These are phyloP conservation scores for Fusarium sublunatum DNA, from an alignment of 2,329 filamentous ascomycete genomes.

Conservation along the genomic window DNA sequence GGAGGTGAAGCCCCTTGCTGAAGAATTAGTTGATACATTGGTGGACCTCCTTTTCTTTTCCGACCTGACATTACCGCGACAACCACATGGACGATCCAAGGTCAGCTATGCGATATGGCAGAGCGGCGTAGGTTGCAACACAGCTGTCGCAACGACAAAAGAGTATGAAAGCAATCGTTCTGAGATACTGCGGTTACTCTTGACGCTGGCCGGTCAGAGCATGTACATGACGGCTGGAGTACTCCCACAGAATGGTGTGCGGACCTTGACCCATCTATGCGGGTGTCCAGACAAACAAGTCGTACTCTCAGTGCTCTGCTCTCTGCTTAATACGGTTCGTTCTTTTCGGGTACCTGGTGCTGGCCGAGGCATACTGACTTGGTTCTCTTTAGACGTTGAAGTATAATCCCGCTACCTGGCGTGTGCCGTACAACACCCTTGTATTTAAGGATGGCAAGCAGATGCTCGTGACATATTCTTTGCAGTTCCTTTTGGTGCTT, in stretches of 20 bases:
- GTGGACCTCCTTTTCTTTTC: constrained; percentile 92
- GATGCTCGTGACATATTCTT: constrained; percentile 87
- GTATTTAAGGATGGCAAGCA: constrained; percentile 93
- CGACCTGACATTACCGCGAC: constrained; percentile 84
- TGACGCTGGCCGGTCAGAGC: constrained; percentile 88
- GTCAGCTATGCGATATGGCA: constrained; percentile 97
- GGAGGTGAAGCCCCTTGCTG: constrained; percentile 86
- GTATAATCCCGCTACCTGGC: constrained; percentile 94
- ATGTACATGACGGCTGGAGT: constrained; percentile 89
- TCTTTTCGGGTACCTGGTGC: too few relatives aligned
- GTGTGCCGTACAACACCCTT: constrained; percentile 91
- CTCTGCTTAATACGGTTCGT: constrained; percentile 88
- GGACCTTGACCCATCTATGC: constrained; percentile 87
- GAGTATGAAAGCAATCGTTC: constrained; percentile 93
- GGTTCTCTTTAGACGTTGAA: constrained; percentile 77
- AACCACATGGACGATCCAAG: constrained; percentile 77
- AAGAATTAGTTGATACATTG: constrained; percentile 91
- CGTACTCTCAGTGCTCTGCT: constrained; percentile 90
- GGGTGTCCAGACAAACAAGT: constrained; percentile 91
- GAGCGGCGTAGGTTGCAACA: constrained; percentile 95
- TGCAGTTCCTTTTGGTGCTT: constrained; percentile 89
- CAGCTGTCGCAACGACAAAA: constrained; percentile 85
- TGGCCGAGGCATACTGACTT: constrained; percentile 16
- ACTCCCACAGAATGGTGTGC: constrained; percentile 84
- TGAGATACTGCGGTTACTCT: constrained; percentile 85